Evolutionary conservation across 345 rosid genomes (phyloP).

Genomic region (Schrenkiella parvula): DNA sequence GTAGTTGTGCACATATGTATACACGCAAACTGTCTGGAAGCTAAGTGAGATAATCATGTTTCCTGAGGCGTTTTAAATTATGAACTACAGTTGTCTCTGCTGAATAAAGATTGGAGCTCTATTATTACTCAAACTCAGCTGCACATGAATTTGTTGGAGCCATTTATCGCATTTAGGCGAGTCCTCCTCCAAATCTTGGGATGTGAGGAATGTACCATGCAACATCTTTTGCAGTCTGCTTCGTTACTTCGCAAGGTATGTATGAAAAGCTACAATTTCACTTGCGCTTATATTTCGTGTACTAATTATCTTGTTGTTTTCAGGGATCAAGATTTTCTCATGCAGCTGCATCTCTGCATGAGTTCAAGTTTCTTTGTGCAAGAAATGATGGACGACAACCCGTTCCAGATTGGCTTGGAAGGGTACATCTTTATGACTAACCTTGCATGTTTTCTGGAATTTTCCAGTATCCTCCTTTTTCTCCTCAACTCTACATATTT

Average conservation of each 20-base stretch:
- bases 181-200: conserved; percentile 77
- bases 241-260: conserved; percentile 91
- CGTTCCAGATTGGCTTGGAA: conserved; percentile 76
- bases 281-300: background rate
- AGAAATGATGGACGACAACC: conserved; percentile 43
- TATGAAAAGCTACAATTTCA: conserved; percentile 5
- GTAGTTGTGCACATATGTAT: background rate
- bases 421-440: conserved; percentile 47
- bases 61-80: conserved; percentile 22
- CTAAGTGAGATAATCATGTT: conserved; percentile 12
- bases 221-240: conserved; percentile 88
- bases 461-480: background rate
- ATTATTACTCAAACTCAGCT: conserved; percentile 64
- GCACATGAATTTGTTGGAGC: conserved; percentile 92
- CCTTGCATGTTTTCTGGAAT: conserved; percentile 14
- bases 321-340: conserved; percentile 87
- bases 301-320: conserved; percentile 25
- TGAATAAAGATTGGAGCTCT: conserved; percentile 70
- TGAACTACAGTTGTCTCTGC: conserved; percentile 61
- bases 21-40: background rate
- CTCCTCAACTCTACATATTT: background rate
- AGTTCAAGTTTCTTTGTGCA: conserved; percentile 64
- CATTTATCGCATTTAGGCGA: conserved; percentile 85
- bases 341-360: conserved; percentile 82
- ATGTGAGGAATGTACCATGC: conserved; percentile 50